A percentile compares a stretch with the other conserved stretches of the same genome.
Evolutionary conservation across 306 rosid species (phyloP).

Genomic region (Glycine tomentella): DNA sequence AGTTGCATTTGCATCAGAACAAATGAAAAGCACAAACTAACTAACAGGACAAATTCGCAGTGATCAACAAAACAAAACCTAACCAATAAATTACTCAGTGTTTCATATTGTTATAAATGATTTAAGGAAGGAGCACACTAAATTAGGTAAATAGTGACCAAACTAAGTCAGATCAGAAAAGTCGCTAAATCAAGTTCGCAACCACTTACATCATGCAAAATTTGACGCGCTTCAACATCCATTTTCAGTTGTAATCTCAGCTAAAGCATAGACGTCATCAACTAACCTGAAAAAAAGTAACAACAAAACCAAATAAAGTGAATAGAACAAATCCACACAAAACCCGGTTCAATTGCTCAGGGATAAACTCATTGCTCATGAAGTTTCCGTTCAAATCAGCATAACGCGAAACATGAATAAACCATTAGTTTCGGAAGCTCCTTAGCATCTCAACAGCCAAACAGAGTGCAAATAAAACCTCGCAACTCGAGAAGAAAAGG

Average conservation of each 20-base stretch:
- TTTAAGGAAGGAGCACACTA: constrained; percentile 4
- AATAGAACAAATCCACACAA: constrained; percentile 28
- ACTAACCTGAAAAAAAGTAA: constrained; percentile 47
- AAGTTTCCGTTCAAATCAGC: constrained; percentile 27
- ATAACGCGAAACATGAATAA: background rate
- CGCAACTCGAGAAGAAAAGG: too few species aligned
- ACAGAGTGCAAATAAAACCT: constrained; percentile 9
- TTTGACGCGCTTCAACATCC: constrained; percentile 47
- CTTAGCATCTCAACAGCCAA: background rate
- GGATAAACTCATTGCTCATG: background rate
- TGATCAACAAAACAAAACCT: constrained; percentile 27
- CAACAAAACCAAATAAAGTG: constrained; percentile 9
- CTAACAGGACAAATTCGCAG: constrained; percentile 22
- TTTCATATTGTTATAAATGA: background rate
- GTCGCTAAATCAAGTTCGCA: constrained; percentile 22
- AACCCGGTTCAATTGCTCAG: background rate
- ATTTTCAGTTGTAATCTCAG: constrained; percentile 42
- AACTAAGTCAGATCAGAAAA: too few species aligned
- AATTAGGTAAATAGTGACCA: background rate
- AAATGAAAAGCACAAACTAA: constrained; percentile 6
- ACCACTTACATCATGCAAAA: constrained; percentile 63
- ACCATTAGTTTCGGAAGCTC: constrained; percentile 7
- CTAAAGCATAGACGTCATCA: constrained; percentile 20
- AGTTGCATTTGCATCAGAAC: background rate
- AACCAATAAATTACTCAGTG: constrained; percentile 8